Base-by-base conservation (phyloP, 768 basidiomycete genomes). In the Collybia nuda region DNA sequence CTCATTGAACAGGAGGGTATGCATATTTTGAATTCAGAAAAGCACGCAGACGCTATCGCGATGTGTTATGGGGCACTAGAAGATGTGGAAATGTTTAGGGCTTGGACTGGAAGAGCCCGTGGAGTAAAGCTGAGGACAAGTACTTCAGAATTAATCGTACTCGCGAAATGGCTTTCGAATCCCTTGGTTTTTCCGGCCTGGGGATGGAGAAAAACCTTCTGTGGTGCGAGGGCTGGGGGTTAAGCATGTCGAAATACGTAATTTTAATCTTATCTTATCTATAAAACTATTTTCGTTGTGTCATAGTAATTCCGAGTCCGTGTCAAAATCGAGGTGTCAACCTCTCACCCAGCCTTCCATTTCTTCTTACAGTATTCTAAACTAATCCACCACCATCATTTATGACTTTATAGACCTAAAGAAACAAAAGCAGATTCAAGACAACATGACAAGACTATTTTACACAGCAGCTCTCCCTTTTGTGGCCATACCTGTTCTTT, bases 31-130 rank as follows among this genome's bases (percentile, higher is more conserved):
- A 56, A 63, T 8, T 48, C 51, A 23, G 58, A 59, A 39, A 60
- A 55, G 41, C 73, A 75, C 35, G 55, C 68, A 9, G 75, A 76
- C 43, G 61, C 56, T 5, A 67, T 76, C 21, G 71, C 71, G 2
- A 69, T 73, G 66, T 73, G 71, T 39, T 74, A 73, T 55, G 75
- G 72, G 1, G 73, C 71, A 8, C 55, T 76, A 15, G 61, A 62
- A 17, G 71, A 76, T 35, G 59, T 55, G 14, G 56, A 65, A 23
- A 65, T 65, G 46, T 76, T 76, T 48, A 60, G 56, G 42, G 51
- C 55, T 29, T 74, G 73, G 73, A 56, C 63, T 14, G 55, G 54
- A 42, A 53, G 55, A 26, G 72, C 65, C 23, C 58, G 63, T 2
- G 65, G 65, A 3, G 58, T 56, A 3, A 61, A 66, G 18, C 56